A percentile compares a stretch with the other conserved stretches of the same genome.
phyloP scores from a whole-genome alignment of 345 rosid species.

The Arabidopsis suecica region DNA sequence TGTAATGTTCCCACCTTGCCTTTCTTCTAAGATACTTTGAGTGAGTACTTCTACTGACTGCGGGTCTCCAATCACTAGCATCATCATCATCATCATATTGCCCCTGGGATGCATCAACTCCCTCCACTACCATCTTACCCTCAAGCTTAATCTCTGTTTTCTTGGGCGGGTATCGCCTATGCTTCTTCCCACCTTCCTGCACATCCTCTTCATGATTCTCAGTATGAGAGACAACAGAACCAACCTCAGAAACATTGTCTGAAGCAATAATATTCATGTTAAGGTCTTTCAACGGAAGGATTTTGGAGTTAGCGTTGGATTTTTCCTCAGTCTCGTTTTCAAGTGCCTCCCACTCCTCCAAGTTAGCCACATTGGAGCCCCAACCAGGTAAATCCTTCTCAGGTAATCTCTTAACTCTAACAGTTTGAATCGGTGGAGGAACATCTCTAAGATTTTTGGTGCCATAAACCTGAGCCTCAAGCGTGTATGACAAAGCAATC shows the following conservation, averaged over 20 bases:
- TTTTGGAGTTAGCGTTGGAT: conserved; percentile 55
- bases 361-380: conserved; percentile 90
- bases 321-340: conserved; percentile 63
- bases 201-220: conserved; percentile 58
- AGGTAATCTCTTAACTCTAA: conserved; percentile 78
- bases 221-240: conserved; percentile 47
- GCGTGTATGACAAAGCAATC: conserved; percentile 79
- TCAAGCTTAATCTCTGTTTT: conserved; percentile 68
- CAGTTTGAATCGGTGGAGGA: conserved; percentile 80
- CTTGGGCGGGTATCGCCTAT: conserved; percentile 58
- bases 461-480: conserved; percentile 89
- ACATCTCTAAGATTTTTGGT: conserved; percentile 68
- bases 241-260: conserved; percentile 54
- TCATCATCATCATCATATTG: conserved; percentile 61
- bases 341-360: conserved; percentile 93
- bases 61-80: conserved; percentile 83
- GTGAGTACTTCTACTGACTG: conserved; percentile 92
- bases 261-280: conserved; percentile 56
- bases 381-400: conserved; percentile 94
- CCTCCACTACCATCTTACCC: conserved; percentile 89
- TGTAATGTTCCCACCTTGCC: conserved; percentile 63
- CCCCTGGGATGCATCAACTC: conserved; percentile 91
- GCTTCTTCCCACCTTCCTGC: conserved; percentile 48
- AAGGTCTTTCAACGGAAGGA: conserved; percentile 83
- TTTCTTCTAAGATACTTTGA: conserved; percentile 79